A percentile compares a stretch with the other conserved stretches of the same genome.
Evolutionary conservation across 345 rosid genomes (phyloP).

Genomic region (Eutrema heterophyllum): DNA sequence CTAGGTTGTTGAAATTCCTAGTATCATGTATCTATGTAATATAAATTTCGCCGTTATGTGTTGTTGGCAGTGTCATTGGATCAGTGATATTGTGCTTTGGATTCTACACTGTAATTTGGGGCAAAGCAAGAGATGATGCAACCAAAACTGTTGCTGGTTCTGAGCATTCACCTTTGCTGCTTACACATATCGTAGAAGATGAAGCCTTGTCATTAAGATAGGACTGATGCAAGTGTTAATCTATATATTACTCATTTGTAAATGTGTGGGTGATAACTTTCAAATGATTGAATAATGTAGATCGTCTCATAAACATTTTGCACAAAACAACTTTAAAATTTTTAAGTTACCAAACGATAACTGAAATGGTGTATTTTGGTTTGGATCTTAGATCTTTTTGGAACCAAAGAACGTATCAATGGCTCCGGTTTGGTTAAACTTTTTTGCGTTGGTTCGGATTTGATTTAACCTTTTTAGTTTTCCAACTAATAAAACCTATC

Average conservation of each 20-base stretch:
- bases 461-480: no score
- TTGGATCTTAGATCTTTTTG: no score
- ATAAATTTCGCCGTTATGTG: no score
- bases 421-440: no score
- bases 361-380: no score
- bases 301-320: neutral
- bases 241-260: neutral
- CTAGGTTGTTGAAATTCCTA: neutral
- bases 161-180: neutral
- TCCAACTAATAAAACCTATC: no score
- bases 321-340: neutral
- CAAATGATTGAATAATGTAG: neutral
- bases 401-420: no score
- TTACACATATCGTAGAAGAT: neutral
- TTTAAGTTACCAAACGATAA: no score
- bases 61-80: slow-evolving; percentile 15
- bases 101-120: slow-evolving; percentile 24
- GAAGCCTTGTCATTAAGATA: neutral
- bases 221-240: neutral
- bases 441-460: no score
- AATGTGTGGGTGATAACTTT: no score
- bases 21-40: neutral
- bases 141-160: neutral
- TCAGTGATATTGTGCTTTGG: slow-evolving; percentile 16
- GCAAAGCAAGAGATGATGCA: slow-evolving; percentile 30